These are phyloP conservation scores for Pascua guehoae DNA, from an alignment of 1,284 basidiomycete genomes.

Conservation along the genomic window DNA sequence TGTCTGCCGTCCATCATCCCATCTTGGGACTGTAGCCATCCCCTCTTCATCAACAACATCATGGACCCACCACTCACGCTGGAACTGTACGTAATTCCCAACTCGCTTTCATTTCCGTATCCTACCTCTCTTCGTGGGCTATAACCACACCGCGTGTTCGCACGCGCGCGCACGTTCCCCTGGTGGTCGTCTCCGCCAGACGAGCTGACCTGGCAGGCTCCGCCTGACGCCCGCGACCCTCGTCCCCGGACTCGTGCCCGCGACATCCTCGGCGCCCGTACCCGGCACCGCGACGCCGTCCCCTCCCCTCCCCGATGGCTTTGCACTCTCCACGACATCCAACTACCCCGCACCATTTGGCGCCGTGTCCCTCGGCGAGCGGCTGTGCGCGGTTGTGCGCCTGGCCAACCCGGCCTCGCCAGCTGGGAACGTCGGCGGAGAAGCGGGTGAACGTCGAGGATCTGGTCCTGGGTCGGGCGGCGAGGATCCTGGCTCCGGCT, in stretches of 20 bases:
- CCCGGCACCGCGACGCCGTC: constrained; percentile 9
- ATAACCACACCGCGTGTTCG: no score
- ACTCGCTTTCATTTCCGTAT: no score
- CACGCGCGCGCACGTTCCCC: no score
- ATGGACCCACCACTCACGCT: no score
- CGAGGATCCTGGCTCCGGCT: not conserved
- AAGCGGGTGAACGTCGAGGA: not conserved
- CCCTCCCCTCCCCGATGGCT: constrained; percentile 16
- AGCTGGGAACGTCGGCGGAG: not conserved
- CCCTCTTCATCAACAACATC: no score
- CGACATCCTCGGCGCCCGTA: constrained; percentile 1
- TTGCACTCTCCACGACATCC: constrained; percentile 36
- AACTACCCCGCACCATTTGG: constrained; percentile 40
- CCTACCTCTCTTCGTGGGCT: no score
- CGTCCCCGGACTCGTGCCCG: not conserved
- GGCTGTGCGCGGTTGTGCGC: constrained; percentile 22
- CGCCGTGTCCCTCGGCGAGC: constrained; percentile 34
- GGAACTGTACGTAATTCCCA: no score
- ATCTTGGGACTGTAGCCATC: no score
- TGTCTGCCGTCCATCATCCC: no score
- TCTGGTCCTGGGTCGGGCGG: not conserved
- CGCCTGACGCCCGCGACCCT: constrained; percentile 6
- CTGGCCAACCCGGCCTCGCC: constrained; percentile 28
- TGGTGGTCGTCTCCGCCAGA: no score
- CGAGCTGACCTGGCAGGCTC: no score